Base-by-base conservation (phyloP, 495 filamentous ascomycete species). In the Aspergillus carlsbadensis region DNA sequence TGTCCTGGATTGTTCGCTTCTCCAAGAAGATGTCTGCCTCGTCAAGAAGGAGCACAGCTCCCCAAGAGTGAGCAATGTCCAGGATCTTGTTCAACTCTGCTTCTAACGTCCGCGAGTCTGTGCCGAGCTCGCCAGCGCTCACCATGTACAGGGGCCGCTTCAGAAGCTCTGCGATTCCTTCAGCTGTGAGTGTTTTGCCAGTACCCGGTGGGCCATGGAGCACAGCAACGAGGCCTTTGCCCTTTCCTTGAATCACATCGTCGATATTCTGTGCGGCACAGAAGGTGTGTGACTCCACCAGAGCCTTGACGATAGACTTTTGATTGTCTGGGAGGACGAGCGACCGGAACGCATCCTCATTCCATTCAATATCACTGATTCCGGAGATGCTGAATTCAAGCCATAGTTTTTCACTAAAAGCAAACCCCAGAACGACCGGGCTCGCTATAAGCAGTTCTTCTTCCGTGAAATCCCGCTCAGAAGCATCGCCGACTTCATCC, bases 401-500 rank as follows among this genome's bases (percentile, higher is more conserved):
- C 92, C 92, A 97, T 2, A 91, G 74, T 75, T 96, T 96, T 69
- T 96, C 90, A 20, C 80, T 83, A 67, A 96, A 96, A 10, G 90
- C 84, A 63, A 95, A 96, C n/a, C 92, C 92, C n/a, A 94, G 79
- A 0, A 94, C 88, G 5, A 96, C 88, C 0, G 92, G 91, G n/a
- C 86, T 91, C n/a, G 90, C 85, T 36, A 94, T 88, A 13, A 96
- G 80, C 21, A 94, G 86, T 65, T 97, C 90, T 59, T 93, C 90
- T 47, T 94, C 91, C 1, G 80, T 89, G 69, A 95, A 94, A 22
- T 83, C 80, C 7, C 78, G 73, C 22, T 72, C 71, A 15, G 72
- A 64, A 14, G 65, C 61, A 34, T 69, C 69, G 1, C 69, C 62
- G 2, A 71, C 76, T 36, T 79, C 76, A 42, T 88, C 80, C 21